phyloP scores from a whole-genome alignment of 2,329 filamentous ascomycete species.

The Ciborinia camelliae region DNA sequence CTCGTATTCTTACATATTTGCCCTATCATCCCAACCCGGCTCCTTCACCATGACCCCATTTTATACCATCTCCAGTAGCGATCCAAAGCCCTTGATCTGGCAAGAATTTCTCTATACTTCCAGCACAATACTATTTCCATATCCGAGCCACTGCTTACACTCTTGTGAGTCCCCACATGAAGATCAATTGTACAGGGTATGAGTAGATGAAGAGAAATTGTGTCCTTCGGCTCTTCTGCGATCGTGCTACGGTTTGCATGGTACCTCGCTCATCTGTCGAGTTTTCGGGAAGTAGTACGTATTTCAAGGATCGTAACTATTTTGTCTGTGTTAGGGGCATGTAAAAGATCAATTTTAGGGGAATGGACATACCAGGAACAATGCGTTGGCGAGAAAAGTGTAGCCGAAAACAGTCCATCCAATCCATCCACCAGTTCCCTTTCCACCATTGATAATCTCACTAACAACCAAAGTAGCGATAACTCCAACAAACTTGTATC shows the following conservation, averaged over 20 bases:
- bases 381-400: conserved; percentile 88
- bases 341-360: background rate
- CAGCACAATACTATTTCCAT: conserved; percentile 2
- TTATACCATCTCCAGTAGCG: background rate
- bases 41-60: background rate
- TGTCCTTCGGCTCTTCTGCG: conserved; percentile 81
- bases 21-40: background rate
- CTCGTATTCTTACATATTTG: conserved; percentile 6
- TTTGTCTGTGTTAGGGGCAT: background rate
- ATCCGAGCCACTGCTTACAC: conserved; percentile 21
- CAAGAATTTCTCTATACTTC: conserved; percentile 4
- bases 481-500: conserved; percentile 98
- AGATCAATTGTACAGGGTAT: conserved; percentile 87
- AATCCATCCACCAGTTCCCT: conserved; percentile 81
- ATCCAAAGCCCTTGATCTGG: conserved; percentile 5
- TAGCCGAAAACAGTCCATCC: conserved; percentile 89
- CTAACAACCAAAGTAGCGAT: conserved; percentile 82
- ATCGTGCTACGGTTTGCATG: conserved; percentile 71
- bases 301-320: conserved; percentile 89
- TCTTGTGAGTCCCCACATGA: conserved; percentile 77
- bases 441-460: conserved; percentile 72
- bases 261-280: conserved; percentile 57
- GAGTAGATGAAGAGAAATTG: conserved; percentile 94
- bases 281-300: conserved; percentile 87
- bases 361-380: conserved; percentile 74